Evolutionary conservation across 1,139 yeast genomes (phyloP).

Genomic region (Taphrina wiesneri): DNA sequence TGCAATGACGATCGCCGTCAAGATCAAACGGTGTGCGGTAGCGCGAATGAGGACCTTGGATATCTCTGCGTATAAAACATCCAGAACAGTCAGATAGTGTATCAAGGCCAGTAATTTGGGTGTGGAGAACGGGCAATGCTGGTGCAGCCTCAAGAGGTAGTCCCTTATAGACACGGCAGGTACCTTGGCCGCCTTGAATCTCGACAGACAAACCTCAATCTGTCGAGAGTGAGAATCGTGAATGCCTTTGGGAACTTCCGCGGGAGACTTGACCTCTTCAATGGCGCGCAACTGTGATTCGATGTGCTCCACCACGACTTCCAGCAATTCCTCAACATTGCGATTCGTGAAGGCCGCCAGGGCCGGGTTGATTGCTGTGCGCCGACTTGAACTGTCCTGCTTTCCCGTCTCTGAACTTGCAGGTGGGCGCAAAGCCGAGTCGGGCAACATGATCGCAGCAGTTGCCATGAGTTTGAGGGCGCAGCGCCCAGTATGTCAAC

Average conservation of each 20-base stretch:
- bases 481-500: not conserved
- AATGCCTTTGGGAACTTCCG: slow-evolving; percentile 19
- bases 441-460: slow-evolving; percentile 8
- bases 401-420: not conserved
- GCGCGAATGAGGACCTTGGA: slow-evolving; percentile 18
- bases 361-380: not conserved
- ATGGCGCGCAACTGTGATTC: slow-evolving; percentile 10
- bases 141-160: slow-evolving; percentile 22
- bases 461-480: not conserved
- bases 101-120: slow-evolving; percentile 28
- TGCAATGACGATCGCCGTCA: slow-evolving; percentile 28
- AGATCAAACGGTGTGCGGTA: slow-evolving; percentile 24
- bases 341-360: slow-evolving; percentile 7
- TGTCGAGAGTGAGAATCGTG: slow-evolving; percentile 18
- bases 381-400: not conserved
- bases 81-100: slow-evolving; percentile 17
- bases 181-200: slow-evolving; percentile 19
- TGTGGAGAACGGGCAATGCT: slow-evolving; percentile 23
- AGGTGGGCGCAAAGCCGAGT: slow-evolving; percentile 1
- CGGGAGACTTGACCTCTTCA: slow-evolving; percentile 16
- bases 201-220: slow-evolving; percentile 19
- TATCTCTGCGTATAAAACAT: slow-evolving; percentile 13
- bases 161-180: slow-evolving; percentile 22
- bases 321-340: slow-evolving; percentile 15
- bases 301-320: slow-evolving; percentile 15